phyloP scores from a whole-genome alignment of 805 yeast genomes.

The Saccharomycopsis sp. region DNA sequence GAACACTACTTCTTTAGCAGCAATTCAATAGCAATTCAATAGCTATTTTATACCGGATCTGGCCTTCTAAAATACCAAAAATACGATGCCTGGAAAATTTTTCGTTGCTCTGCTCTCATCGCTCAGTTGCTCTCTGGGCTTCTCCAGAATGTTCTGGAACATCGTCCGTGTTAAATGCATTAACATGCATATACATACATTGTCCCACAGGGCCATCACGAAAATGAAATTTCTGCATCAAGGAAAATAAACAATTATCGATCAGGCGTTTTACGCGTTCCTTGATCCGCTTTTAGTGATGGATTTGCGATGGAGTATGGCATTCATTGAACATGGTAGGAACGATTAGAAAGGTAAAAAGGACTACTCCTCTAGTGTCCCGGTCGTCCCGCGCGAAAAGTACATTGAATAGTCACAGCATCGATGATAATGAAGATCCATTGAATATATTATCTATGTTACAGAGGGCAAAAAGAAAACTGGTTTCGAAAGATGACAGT shows the following conservation, averaged over 20 bases:
- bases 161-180: background rate
- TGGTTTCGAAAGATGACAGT: background rate
- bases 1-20: too few relatives aligned
- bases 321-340: too few relatives aligned
- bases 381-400: background rate
- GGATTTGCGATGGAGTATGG: too few relatives aligned
- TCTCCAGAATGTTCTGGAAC: constrained; percentile 23
- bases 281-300: too few relatives aligned
- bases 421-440: background rate
- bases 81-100: too few relatives aligned
- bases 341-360: too few relatives aligned
- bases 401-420: background rate
- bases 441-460: background rate
- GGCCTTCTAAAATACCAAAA: too few relatives aligned
- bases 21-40: too few relatives aligned
- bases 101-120: background rate
- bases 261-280: background rate
- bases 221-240: background rate
- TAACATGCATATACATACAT: background rate
- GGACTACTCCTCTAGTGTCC: too few relatives aligned
- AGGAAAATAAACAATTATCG: background rate
- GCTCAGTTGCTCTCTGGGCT: background rate
- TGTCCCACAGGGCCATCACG: background rate
- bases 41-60: too few relatives aligned
- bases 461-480: background rate